Base-by-base conservation (phyloP, 371 early-diverging fungal species). In the Funneliformis caledonium region DNA sequence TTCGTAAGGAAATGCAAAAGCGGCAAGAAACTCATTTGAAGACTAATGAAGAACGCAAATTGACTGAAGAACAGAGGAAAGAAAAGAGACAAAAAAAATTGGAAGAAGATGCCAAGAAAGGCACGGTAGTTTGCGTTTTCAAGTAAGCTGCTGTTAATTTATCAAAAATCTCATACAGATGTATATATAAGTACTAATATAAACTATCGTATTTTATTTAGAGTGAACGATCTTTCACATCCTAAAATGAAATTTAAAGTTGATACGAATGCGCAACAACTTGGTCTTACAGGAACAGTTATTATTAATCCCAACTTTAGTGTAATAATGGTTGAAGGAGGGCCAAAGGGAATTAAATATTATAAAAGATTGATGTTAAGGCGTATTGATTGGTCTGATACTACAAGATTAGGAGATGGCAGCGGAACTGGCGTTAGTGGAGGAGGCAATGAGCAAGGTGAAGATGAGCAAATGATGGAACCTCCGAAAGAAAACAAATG, bases 361-460 rank as follows among this genome's bases (percentile, higher is more conserved):
- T 99, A 96, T 89, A 98, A 97, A 84, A 96, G 96, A 82, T 88
- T 99, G 31, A 96, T 99, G 98, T 86, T 97, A n/a, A 87, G 95
- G 43, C 91, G 99, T 45, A 98, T 99, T 81, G 92, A 97, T 81
- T 99, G 99, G 99, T 86, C 90, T 22, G 92, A 93, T 72, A 90
- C 88, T 37, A 86, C 86, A 43, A 80, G 83, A 33, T 75, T 79
- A n/a, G 81, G 67, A 19, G 85, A 82, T 16, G 85, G 84, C 84
- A 89, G 82, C 7, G 77, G 82, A 0, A 85, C 82, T 52, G 74
- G 82, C 10, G 80, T 61, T 4, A 56, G 16, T 56, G 56, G 56
- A 4, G 56, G 56, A 56, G 80, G 75, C 0, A 80, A 62, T 3
- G 77, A 79, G 16, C 86, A 83, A 50, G 60, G 19, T n/a, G 65